These are phyloP conservation scores for Datisca glomerata DNA, from an alignment of 306 rosid genomes.

Conservation along the genomic window DNA sequence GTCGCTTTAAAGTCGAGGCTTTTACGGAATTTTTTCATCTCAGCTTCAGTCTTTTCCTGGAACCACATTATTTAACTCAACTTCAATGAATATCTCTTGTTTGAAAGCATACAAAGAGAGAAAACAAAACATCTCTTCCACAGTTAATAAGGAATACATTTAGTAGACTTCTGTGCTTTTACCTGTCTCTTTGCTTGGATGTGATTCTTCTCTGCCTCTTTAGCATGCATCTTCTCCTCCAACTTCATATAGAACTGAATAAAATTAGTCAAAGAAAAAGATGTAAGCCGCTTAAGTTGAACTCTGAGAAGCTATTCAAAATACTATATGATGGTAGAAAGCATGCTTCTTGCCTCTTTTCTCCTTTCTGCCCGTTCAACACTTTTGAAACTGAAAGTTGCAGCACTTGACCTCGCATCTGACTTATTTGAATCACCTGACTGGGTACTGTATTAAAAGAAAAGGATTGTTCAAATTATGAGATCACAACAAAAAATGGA, in stretches of 20 bases:
- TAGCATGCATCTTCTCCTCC: constrained; percentile 48
- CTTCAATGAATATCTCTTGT: too few relatives aligned
- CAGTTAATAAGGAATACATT: too few relatives aligned
- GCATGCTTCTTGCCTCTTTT: constrained; percentile 49
- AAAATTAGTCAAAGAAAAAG: constrained; percentile 13
- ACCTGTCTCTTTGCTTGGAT: constrained; percentile 54
- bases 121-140: too few relatives aligned
- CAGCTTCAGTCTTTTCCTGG: constrained; percentile 59
- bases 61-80: too few relatives aligned
- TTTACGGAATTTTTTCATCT: constrained; percentile 41
- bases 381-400: constrained; percentile 41
- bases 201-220: constrained; percentile 43
- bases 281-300: constrained; percentile 2
- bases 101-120: too few relatives aligned
- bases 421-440: constrained; percentile 24
- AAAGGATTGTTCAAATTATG: constrained; percentile 3
- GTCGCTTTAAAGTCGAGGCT: constrained; percentile 67
- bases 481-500: constrained; percentile 1
- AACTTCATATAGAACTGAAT: constrained; percentile 40
- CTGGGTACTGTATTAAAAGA: constrained; percentile 14
- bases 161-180: neutral
- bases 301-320: constrained; percentile 1
- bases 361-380: constrained; percentile 51
- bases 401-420: constrained; percentile 23
- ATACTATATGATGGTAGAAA: neutral